Evolutionary conservation across 192 early-diverging fungal genomes (phyloP).

Genomic region (Umbelopsis ramanniana): DNA sequence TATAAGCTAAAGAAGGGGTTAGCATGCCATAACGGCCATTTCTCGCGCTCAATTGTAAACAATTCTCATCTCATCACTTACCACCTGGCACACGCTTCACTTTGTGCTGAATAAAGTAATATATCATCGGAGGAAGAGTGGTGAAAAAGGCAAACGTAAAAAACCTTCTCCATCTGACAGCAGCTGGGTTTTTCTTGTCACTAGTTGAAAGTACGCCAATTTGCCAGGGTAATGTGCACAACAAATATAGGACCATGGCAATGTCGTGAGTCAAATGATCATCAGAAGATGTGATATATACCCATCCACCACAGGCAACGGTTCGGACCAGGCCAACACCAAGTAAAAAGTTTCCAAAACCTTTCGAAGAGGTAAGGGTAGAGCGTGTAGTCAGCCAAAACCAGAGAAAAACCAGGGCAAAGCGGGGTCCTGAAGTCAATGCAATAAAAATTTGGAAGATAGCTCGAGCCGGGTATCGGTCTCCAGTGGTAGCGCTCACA

Average conservation of each 20-base stretch:
- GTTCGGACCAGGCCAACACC: constrained; percentile 63
- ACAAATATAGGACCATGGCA: constrained; percentile 80
- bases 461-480: constrained; percentile 74
- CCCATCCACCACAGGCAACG: constrained; percentile 82
- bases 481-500: constrained; percentile 81
- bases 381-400: constrained; percentile 46
- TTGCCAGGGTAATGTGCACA: constrained; percentile 78
- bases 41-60: too few species aligned
- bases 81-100: constrained; percentile 70
- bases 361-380: constrained; percentile 23
- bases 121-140: constrained; percentile 73
- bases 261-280: constrained; percentile 82
- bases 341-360: constrained; percentile 46
- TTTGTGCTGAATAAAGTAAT: constrained; percentile 82
- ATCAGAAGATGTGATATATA: constrained; percentile 81
- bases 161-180: constrained; percentile 58
- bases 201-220: constrained; percentile 60
- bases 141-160: constrained; percentile 69
- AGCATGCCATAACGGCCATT: too few species aligned
- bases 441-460: constrained; percentile 83
- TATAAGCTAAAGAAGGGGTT: constrained; percentile 58
- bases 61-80: constrained; percentile 26
- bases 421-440: constrained; percentile 65
- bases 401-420: constrained; percentile 52
- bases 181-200: constrained; percentile 45